Evolutionary conservation across 2,329 filamentous ascomycete genomes (phyloP).

Genomic region (Xylariaceae sp.): DNA sequence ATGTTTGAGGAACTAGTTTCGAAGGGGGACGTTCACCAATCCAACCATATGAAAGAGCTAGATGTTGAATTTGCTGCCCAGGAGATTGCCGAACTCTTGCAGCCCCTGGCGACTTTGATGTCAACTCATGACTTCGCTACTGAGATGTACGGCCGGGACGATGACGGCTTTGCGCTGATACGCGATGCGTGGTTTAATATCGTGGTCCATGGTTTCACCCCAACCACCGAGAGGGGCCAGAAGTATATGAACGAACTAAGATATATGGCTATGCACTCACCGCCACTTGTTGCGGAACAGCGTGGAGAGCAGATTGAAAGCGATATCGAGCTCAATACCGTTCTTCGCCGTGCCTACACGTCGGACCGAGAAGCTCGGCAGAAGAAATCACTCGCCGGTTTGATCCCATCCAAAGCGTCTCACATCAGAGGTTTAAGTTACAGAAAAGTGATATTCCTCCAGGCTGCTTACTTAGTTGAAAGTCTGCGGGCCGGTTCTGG

Average conservation of each 20-base stretch:
- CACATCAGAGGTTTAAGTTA: conserved; percentile 84
- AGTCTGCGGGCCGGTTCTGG: conserved; percentile 80
- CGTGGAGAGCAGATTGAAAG: conserved; percentile 88
- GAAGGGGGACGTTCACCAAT: conserved; percentile 78
- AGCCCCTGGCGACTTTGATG: conserved; percentile 82
- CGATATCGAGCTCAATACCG: conserved; percentile 93
- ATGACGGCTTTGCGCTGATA: conserved; percentile 68
- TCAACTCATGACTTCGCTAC: conserved; percentile 57
- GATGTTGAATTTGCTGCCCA: conserved; percentile 79
- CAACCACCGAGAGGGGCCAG: conserved; percentile 67
- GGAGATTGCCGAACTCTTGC: conserved; percentile 83
- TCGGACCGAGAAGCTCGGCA: conserved; percentile 73
- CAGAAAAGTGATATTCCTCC: conserved; percentile 85
- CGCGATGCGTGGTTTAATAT: conserved; percentile 99
- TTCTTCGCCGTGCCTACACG: conserved; percentile 80
- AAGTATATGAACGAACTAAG: conserved; percentile 73
- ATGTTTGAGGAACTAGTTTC: conserved; percentile 83
- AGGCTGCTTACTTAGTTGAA: conserved; percentile 85
- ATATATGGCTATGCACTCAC: conserved; percentile 80
- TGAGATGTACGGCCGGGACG: conserved; percentile 47
- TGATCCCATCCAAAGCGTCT: conserved; percentile 70
- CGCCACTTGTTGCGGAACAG: conserved; percentile 81
- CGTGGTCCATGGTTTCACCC: conserved; percentile 84
- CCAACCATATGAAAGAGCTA: conserved; percentile 66
- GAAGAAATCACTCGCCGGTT: conserved; percentile 69